Conservation (phyloP, 805 yeast species). For the Yamadazyma endophytica region DNA sequence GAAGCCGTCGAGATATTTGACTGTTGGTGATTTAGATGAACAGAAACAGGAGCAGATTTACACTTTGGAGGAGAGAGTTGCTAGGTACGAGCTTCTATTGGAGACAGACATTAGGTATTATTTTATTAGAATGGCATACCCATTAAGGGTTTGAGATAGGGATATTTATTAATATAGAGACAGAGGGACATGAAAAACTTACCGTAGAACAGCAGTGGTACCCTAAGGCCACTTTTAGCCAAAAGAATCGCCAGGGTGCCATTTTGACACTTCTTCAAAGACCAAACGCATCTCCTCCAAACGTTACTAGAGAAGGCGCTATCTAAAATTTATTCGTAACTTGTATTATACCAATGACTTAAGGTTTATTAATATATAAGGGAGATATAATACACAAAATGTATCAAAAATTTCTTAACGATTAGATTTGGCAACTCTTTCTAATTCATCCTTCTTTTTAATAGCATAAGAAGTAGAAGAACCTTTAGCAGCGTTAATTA, state of each 20-base stretch:
- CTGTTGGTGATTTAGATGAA: conserved; percentile 3
- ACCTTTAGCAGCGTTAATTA: conserved; percentile 99
- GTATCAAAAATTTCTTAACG: conserved; percentile 65
- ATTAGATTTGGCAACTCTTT: conserved; percentile 99
- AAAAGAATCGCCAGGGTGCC: too few species aligned
- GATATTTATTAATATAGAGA: too few species aligned
- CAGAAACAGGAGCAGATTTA: conserved; percentile 9
- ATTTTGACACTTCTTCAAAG: not conserved
- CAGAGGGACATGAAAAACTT: too few species aligned
- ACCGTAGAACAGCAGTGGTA: too few species aligned
- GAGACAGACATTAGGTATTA: conserved; percentile 5
- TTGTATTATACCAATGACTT: conserved; percentile 1
- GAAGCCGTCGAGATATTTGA: conserved; percentile 9
- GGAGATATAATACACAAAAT: conserved; percentile 12
- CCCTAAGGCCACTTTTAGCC: too few species aligned
- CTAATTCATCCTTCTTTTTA: conserved; percentile 99
- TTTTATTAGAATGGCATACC: conserved; percentile 18
- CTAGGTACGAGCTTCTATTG: conserved; percentile 15
- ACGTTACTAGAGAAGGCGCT: conserved; percentile 1
- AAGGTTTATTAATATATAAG: conserved; percentile 3
- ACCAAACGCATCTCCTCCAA: not conserved
- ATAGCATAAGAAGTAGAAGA: conserved; percentile 99
- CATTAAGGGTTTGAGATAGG: conserved; percentile 14
- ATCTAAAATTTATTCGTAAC: not conserved
- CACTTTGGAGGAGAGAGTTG: conserved; percentile 14